These are phyloP conservation scores for Fraxinus sp. DNA, from an alignment of 305 asterid genomes.

Conservation along the genomic window DNA sequence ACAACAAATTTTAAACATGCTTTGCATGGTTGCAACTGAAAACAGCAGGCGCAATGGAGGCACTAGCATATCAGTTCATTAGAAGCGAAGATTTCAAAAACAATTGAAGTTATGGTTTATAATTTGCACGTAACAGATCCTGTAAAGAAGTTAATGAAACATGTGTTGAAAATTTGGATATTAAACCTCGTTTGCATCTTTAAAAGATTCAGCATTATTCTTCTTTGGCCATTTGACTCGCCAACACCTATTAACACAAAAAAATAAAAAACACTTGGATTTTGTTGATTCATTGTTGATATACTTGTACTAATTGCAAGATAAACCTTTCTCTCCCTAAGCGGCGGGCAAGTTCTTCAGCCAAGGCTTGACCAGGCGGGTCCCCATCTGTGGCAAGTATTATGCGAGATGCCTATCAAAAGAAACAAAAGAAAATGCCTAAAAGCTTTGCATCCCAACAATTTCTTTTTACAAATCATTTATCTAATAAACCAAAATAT, in stretches of 20 bases:
- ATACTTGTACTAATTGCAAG: slow-evolving; percentile 8
- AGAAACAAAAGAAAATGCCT: slow-evolving; percentile 12
- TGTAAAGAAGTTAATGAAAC: neutral
- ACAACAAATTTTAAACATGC: neutral
- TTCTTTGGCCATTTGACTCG: slow-evolving; percentile 90
- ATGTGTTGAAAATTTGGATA: slow-evolving; percentile 16
- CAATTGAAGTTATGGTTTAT: neutral
- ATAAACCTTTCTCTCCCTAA: slow-evolving; percentile 87
- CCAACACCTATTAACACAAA: slow-evolving; percentile 72
- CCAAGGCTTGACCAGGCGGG: slow-evolving; percentile 92
- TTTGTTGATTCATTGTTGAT: neutral
- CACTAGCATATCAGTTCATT: neutral
- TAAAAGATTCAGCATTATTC: slow-evolving; percentile 51
- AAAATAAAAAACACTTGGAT: slow-evolving; percentile 13
- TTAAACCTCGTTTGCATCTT: slow-evolving; percentile 96
- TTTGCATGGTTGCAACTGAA: neutral
- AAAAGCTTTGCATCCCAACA: slow-evolving; percentile 23
- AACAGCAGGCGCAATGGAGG: neutral
- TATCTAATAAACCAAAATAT: neutral
- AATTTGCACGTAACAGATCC: neutral
- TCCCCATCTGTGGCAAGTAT: slow-evolving; percentile 97
- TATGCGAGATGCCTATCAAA: slow-evolving; percentile 78
- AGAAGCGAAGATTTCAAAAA: neutral
- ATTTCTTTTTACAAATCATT: slow-evolving; percentile 18
- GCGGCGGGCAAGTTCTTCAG: slow-evolving; percentile 97